Percentiles rank a stretch among this genome's conserved stretches.
These are phyloP conservation scores for Cordyceps tenuipes DNA, from an alignment of 2,329 filamentous ascomycete genomes.

Conservation along the genomic window DNA sequence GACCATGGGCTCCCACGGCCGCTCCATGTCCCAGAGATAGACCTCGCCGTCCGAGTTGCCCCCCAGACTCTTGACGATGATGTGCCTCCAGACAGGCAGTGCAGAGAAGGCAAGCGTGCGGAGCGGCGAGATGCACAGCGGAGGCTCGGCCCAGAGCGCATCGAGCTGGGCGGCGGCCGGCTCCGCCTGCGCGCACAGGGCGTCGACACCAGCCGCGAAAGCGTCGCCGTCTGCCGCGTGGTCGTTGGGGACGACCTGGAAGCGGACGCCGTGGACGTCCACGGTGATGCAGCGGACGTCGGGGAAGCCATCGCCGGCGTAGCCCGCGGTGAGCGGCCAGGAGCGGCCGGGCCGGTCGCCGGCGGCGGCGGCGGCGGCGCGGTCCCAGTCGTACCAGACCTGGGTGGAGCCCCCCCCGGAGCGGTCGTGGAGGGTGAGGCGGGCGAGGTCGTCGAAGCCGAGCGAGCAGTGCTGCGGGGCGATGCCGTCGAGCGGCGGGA, in stretches of 20 bases:
- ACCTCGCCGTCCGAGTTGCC: slow-evolving; percentile 27
- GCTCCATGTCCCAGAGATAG: slow-evolving; percentile 33
- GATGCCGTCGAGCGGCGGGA: slow-evolving; percentile 27
- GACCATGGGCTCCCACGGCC: slow-evolving; percentile 37
- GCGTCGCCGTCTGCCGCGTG: slow-evolving; percentile 24
- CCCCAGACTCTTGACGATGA: slow-evolving; percentile 28
- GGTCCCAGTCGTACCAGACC: slow-evolving; percentile 35
- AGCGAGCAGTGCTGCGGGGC: slow-evolving; percentile 29
- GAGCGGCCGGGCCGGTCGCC: slow-evolving; percentile 29
- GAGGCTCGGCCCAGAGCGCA: slow-evolving; percentile 20
- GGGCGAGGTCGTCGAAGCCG: slow-evolving; percentile 29
- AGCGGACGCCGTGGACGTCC: slow-evolving; percentile 31
- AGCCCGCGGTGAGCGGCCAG: slow-evolving; percentile 28
- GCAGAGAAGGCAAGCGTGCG: slow-evolving; percentile 20
- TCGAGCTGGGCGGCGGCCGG: slow-evolving; percentile 21
- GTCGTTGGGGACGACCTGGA: slow-evolving; percentile 31
- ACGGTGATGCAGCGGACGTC: slow-evolving; percentile 27
- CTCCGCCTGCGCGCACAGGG: slow-evolving; percentile 23
- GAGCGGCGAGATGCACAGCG: slow-evolving; percentile 18
- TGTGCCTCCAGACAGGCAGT: slow-evolving; percentile 24
- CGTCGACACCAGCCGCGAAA: slow-evolving; percentile 27
- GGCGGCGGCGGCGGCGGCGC: too few relatives aligned
- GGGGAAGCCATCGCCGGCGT: slow-evolving; percentile 27
- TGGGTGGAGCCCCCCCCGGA: slow-evolving; percentile 30
- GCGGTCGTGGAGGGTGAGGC: slow-evolving; percentile 31